Evolutionary conservation across 1,139 yeast species (phyloP), one percentile per base, ranked within the genome.

Genomic region (Yamadazyma mexicana): DNA sequence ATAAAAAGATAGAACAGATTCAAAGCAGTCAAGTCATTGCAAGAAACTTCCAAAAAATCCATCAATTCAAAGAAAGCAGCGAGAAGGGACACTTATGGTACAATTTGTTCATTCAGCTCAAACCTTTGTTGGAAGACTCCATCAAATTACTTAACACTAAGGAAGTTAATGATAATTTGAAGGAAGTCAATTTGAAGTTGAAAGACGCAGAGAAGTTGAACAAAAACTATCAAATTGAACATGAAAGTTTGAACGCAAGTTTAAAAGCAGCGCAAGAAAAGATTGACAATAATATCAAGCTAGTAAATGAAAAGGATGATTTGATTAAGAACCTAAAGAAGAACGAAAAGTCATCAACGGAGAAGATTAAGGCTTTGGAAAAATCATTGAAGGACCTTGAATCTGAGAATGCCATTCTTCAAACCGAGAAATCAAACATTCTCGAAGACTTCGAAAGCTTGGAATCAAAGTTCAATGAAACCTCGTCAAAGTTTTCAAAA

Each of bases 61-160:
- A 76, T 43, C 65, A 69, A 14, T 59, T 81, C n/a, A 67, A 72
- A 38, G 42, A 47, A 4, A 27, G 23, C 17, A 35, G 38, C n/a
- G 33, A 40, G 9, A 42, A 39, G 35, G 61, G 71, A 9, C 83
- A 84, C 56, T 87, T 87, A 8, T 92, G 98, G 98, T 85, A 87
- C 66, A 78, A 75, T 39, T 68, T 92, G 35, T 82, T 82, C 47
- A 70, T 81, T 25, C 77, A 79, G 41, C 69, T 92, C 51, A 86
- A 86, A 49, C 98, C 98, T 0, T 62, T 91, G 37, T 64, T 89
- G 17, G 82, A 80, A 42, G 87, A 86, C 8, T 76, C 88, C 0
- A 65, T 67, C 14, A 82, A 80, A 48, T 77, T 81, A 1, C 66
- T 76, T 39, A 82, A 75, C 49, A 66, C 75, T 10, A 79, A 76